A percentile compares a stretch with the other conserved stretches of the same genome.
Conservation (phyloP, 2,329 filamentous ascomycete species). For the Clonostachys byssicola region DNA sequence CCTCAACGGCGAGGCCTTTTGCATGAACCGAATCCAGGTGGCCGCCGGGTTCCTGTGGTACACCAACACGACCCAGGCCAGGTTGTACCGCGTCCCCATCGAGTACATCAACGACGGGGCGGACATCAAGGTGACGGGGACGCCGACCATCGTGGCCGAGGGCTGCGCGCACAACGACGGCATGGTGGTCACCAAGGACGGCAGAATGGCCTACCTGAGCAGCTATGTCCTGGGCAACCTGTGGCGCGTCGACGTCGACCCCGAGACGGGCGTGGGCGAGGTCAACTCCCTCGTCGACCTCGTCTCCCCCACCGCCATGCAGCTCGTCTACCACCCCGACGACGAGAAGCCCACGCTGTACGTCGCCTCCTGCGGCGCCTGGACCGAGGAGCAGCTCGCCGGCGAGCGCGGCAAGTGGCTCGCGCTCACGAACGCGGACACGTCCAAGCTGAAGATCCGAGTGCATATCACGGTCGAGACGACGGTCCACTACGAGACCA, state of each 20-base stretch:
- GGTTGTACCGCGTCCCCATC: background rate
- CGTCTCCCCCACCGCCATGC: background rate
- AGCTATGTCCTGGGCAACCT: constrained; percentile 1
- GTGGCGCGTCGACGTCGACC: constrained; percentile 2
- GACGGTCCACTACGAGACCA: background rate
- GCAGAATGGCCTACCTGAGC: background rate
- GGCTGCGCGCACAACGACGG: constrained; percentile 1
- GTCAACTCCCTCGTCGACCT: background rate
- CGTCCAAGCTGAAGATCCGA: background rate
- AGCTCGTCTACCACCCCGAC: background rate
- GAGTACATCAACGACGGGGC: background rate
- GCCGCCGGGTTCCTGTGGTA: constrained; percentile 1
- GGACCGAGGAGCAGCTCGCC: background rate
- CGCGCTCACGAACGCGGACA: background rate
- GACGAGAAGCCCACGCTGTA: constrained; percentile 2
- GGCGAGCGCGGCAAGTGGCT: background rate
- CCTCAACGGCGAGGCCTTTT: background rate
- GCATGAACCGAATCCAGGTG: constrained; percentile 1
- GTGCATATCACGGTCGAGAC: background rate
- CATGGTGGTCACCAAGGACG: background rate
- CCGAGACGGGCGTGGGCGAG: background rate
- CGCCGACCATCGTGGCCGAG: background rate
- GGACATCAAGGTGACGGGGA: background rate
- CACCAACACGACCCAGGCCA: constrained; percentile 2
- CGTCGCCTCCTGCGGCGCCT: constrained; percentile 2